Conservation (phyloP, 345 rosid genomes). For the Toxicodendron radicans region DNA sequence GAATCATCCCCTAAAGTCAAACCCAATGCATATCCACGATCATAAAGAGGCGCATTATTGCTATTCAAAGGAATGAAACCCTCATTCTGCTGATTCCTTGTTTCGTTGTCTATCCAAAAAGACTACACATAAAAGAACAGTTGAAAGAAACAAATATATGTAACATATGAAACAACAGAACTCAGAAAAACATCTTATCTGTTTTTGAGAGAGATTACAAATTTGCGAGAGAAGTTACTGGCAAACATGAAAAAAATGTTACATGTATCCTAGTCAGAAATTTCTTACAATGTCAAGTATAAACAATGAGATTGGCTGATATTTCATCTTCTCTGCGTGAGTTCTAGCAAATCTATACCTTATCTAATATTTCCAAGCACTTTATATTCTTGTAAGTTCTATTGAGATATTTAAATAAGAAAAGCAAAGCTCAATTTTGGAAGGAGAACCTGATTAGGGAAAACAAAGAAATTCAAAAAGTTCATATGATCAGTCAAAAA, state of each 20-base stretch:
- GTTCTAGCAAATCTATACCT: neutral
- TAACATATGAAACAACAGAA: neutral
- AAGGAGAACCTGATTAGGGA: neutral
- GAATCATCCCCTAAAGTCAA: slow-evolving; percentile 70
- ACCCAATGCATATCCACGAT: slow-evolving; percentile 80
- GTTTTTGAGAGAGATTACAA: no score
- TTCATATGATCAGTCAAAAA: neutral
- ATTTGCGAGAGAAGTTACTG: neutral
- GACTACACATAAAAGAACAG: slow-evolving; percentile 57
- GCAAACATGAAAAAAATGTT: slow-evolving; percentile 5
- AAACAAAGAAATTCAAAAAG: neutral
- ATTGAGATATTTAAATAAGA: neutral
- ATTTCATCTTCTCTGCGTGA: neutral
- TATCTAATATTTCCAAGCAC: neutral
- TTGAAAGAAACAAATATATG: slow-evolving; percentile 14
- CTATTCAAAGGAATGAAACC: slow-evolving; percentile 45
- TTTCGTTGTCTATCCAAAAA: slow-evolving; percentile 78
- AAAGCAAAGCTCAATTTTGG: neutral
- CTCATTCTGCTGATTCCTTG: slow-evolving; percentile 34
- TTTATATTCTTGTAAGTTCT: neutral
- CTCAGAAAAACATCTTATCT: neutral
- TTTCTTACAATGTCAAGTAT: neutral
- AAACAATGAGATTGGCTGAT: neutral
- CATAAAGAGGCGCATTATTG: slow-evolving; percentile 73
- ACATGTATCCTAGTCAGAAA: neutral